Percentiles rank a stretch among this genome's conserved stretches.
phyloP scores from a whole-genome alignment of 345 rosid species.

The Rhodamnia argentea region DNA sequence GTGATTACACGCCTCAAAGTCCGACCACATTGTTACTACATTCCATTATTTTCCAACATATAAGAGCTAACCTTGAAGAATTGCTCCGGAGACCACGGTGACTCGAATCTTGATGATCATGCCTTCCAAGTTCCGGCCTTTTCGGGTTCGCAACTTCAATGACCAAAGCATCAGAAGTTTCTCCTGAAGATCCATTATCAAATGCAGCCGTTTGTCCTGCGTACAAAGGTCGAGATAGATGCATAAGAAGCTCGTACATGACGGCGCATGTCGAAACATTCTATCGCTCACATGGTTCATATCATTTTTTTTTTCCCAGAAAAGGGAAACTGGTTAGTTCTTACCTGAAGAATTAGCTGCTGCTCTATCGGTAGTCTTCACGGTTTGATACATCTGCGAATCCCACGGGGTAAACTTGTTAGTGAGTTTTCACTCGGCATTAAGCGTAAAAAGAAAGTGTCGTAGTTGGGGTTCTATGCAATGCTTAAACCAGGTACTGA shows the following conservation, averaged over 20 bases:
- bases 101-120: constrained; percentile 28
- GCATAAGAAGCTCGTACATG: background rate
- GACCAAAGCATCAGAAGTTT: constrained; percentile 82
- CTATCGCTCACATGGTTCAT: background rate
- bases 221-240: background rate
- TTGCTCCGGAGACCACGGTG: constrained; percentile 56
- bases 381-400: constrained; percentile 70
- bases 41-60: background rate
- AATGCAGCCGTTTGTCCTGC: constrained; percentile 60
- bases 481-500: background rate
- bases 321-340: background rate
- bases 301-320: background rate
- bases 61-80: constrained; percentile 39
- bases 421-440: background rate
- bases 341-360: constrained; percentile 57
- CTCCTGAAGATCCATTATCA: constrained; percentile 80
- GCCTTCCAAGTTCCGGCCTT: constrained; percentile 41
- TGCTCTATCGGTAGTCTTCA: constrained; percentile 65
- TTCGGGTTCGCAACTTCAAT: constrained; percentile 52
- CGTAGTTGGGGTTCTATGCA: background rate
- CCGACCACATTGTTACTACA: no score
- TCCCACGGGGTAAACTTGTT: background rate
- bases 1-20: no score
- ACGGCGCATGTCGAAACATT: background rate
- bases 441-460: background rate